phyloP scores from a whole-genome alignment of 495 filamentous ascomycete species.

The Xylaria acuta region DNA sequence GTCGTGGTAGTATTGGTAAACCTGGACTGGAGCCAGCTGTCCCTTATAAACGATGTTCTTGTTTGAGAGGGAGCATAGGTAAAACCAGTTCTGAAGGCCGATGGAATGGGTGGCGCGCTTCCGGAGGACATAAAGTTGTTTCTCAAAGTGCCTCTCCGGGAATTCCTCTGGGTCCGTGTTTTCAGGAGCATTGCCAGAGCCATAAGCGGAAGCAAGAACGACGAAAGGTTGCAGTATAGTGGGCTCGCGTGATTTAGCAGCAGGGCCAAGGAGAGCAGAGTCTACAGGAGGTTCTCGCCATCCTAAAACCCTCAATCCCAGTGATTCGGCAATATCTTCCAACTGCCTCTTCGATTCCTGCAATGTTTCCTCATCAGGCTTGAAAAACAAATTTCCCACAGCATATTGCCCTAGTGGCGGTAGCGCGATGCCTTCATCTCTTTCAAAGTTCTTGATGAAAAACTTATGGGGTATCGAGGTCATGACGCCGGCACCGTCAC shows the following conservation, averaged over 20 bases:
- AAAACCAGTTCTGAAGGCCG: slow-evolving; percentile 98
- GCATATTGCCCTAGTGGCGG: slow-evolving; percentile 94
- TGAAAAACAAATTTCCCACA: slow-evolving; percentile 98
- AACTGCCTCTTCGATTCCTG: slow-evolving; percentile 87
- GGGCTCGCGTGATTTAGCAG: slow-evolving; percentile 91
- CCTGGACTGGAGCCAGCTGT: slow-evolving; percentile 92
- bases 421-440: slow-evolving; percentile 82
- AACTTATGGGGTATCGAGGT: slow-evolving; percentile 99
- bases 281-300: slow-evolving; percentile 97
- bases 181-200: slow-evolving; percentile 81
- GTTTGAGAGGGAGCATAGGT: slow-evolving; percentile 96
- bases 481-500: slow-evolving; percentile 98
- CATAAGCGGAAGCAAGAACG: slow-evolving; percentile 85
- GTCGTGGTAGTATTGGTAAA: slow-evolving; percentile 99
- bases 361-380: slow-evolving; percentile 86
- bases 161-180: slow-evolving; percentile 78
- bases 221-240: slow-evolving; percentile 96
- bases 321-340: slow-evolving; percentile 85
- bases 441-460: slow-evolving; percentile 97
- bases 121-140: slow-evolving; percentile 91
- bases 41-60: slow-evolving; percentile 99
- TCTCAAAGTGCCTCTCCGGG: slow-evolving; percentile 86
- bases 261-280: slow-evolving; percentile 90
- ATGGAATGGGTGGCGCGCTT: slow-evolving; percentile 95
- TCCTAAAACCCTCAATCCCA: slow-evolving; percentile 90